Evolutionary conservation across 2,329 filamentous ascomycete genomes (phyloP), one percentile per base, ranked within the genome.

Genomic region (Hymenoscyphus fraxineus): DNA sequence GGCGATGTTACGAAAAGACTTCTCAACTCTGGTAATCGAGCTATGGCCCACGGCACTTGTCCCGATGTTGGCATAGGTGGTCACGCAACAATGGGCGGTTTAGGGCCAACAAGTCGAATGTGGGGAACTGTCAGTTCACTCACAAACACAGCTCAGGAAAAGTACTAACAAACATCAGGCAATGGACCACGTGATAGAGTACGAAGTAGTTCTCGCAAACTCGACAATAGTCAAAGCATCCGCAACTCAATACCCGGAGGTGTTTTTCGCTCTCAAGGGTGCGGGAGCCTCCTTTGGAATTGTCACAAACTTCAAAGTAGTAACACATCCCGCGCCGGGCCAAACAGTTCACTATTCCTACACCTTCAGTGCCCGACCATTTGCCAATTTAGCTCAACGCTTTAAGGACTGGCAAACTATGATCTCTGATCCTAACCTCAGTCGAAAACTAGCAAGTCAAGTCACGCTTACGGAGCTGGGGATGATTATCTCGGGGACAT

Each of bases 391-490:
- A 68, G 81, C 82, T 0, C 71, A 77, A 7, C 70, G 83, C 0
- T 87, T 83, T 74, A 78, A 80, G 64, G 75, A 80, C 15, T 89
- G 87, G 87, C 86, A 88, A 66, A 76, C 77, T 0, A 76, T 89
- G 13, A 77, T 85, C 44, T 74, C 79, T 0, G 82, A 88, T 64
- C 81, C 83, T 2, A 72, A 78, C 1, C 78, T 89, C 3, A 84
- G 86, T 67, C 80, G 83, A 51, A 82, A 85, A 19, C 87, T 89
- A 69, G 81, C 83, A 2, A 82, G 80, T 5, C 79, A 85, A 61
- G 82, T 89, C 61, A 78, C 85, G 40, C 76, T 85, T 56, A 78
- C 83, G 40, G 80, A 82, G 27, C 74, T 83, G 0, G 84, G 84
- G 0, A 80, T 80, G 62, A 72, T 86, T 64, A 83, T 89, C 67